Percentiles rank a stretch among this genome's conserved stretches.
These are phyloP conservation scores for Antrodiella citrinella DNA, from an alignment of 768 basidiomycete species.

Conservation along the genomic window DNA sequence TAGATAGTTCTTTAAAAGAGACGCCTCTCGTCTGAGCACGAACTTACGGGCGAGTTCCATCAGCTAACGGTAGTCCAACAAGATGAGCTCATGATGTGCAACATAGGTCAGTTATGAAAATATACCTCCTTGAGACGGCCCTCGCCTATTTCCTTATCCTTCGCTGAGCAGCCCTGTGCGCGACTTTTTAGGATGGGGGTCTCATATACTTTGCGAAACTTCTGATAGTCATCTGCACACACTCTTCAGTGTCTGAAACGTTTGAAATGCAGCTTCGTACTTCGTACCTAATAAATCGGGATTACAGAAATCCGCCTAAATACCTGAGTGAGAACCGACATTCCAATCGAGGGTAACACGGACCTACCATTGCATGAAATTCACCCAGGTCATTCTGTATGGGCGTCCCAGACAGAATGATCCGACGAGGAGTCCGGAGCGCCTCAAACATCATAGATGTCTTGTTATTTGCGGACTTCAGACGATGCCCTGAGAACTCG, in stretches of 20 bases:
- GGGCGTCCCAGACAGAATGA: slow-evolving; percentile 94
- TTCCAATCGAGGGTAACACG: background rate
- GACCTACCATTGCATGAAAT: slow-evolving; percentile 88
- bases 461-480: slow-evolving; percentile 90
- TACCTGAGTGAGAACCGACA: background rate
- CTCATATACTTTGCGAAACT: slow-evolving; percentile 80
- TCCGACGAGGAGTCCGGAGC: slow-evolving; percentile 63
- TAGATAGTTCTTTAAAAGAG: slow-evolving; percentile 71
- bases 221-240: slow-evolving; percentile 68
- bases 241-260: too few species aligned
- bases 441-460: slow-evolving; percentile 81
- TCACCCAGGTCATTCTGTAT: slow-evolving; percentile 95
- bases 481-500: slow-evolving; percentile 60
- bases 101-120: too few species aligned
- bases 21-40: slow-evolving; percentile 83
- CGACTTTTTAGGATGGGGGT: slow-evolving; percentile 81
- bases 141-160: slow-evolving; percentile 72
- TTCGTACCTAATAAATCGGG: slow-evolving; percentile 75
- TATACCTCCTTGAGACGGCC: slow-evolving; percentile 69
- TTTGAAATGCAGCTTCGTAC: too few species aligned
- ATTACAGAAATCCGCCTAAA: slow-evolving; percentile 86
- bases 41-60: slow-evolving; percentile 74
- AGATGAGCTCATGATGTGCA: background rate
- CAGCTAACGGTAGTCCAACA: slow-evolving; percentile 38
- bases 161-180: slow-evolving; percentile 60